These are phyloP conservation scores for Xylaria castorea DNA, from an alignment of 495 filamentous ascomycete species.

Conservation along the genomic window DNA sequence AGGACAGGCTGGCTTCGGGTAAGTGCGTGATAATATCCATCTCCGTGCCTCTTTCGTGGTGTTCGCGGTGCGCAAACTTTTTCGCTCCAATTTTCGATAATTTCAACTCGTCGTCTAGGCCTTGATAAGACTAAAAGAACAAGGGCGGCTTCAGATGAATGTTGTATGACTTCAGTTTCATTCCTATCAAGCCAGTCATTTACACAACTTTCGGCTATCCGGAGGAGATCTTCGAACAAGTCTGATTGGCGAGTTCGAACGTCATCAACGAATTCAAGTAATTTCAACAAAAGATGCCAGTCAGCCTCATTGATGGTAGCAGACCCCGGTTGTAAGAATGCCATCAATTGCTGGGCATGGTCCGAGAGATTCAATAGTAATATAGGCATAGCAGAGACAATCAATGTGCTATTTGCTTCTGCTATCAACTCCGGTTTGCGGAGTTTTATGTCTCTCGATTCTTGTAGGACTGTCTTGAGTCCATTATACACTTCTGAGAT, in stretches of 20 bases:
- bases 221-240: conserved; percentile 36
- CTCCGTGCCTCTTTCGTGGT: conserved; percentile 38
- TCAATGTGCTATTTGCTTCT: conserved; percentile 66
- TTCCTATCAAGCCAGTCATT: conserved; percentile 49
- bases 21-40: conserved; percentile 54
- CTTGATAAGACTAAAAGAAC: conserved; percentile 47
- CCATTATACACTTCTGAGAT: conserved; percentile 26
- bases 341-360: neutral
- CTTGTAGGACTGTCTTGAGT: conserved; percentile 43
- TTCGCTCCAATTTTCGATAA: conserved; percentile 48
- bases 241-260: conserved; percentile 18
- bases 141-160: conserved; percentile 51
- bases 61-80: conserved; percentile 41
- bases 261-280: conserved; percentile 27
- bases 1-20: conserved; percentile 31
- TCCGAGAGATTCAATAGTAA: conserved; percentile 36
- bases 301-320: conserved; percentile 27
- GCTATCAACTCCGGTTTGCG: conserved; percentile 74
- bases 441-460: conserved; percentile 48
- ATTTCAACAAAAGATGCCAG: conserved; percentile 2
- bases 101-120: conserved; percentile 36
- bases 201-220: conserved; percentile 35
- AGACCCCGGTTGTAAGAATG: conserved; percentile 26
- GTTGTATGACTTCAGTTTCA: conserved; percentile 50
- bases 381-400: conserved; percentile 52